Evolutionary conservation across 2,329 filamentous ascomycete species (phyloP), one percentile per base, ranked within the genome.

Genomic region (Pyricularia sp.): DNA sequence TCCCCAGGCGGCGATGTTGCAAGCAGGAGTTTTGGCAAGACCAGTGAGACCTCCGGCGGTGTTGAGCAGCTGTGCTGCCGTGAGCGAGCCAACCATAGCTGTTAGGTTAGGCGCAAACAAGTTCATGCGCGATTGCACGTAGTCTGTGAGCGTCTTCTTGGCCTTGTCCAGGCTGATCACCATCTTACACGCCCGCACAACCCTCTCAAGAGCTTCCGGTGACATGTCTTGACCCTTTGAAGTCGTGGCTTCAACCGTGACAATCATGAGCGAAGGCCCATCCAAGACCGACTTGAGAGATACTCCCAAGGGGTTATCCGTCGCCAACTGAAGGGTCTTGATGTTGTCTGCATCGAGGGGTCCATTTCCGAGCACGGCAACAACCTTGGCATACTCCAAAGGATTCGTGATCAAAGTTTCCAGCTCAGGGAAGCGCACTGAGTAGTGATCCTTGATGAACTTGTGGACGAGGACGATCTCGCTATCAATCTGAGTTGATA

Each of bases 111-210:
- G 95, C 4, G 95, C 95, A 76, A 98, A 98, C 42, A 97, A 85
- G 73, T 91, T 95, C 92, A 99, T 98, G 71, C 95, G 92, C 50
- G 94, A 97, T 79, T 97, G 92, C 20, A 99, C 95, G 75, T 97
- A 99, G 77, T 95, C 91, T 1, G 92, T 97, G 68, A 99, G 85
- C 0, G 89, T 91, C 71, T 87, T 90, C 79, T 97, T 97, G 31
- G 94, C 93, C 72, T 86, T 89, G 77, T 98, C 93, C 11, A 99
- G 88, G 55, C 89, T 86, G n/a, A 98, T 84, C 11, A 92, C 90
- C 88, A 96, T 95, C 72, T 93, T 88, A 79, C 94, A 97, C 10
- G 93, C 94, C 68, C 86, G 85, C 31, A 90, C 81, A 25, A 97
- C 90, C 30, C 87, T 85, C 66, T 89, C 84, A 6, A 98, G 84